Conservation (phyloP, 2,329 filamentous ascomycete genomes). For the Raffaelea deltoideospora region DNA sequence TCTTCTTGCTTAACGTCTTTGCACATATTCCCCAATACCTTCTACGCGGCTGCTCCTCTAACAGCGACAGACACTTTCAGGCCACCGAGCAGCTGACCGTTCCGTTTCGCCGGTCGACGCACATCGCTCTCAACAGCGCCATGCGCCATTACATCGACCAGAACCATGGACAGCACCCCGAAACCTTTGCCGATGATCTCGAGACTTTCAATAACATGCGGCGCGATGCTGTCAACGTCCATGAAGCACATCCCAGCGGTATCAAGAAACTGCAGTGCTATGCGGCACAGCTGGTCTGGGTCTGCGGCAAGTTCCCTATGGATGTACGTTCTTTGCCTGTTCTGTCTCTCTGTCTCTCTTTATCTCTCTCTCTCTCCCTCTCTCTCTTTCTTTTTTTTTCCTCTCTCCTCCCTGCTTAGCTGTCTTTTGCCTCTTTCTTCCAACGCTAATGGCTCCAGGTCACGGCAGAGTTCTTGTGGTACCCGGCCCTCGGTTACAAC, state of each 20-base stretch:
- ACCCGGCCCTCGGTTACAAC: constrained; percentile 83
- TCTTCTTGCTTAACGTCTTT: too few species aligned
- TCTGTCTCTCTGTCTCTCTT: too few species aligned
- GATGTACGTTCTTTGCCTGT: constrained; percentile 58
- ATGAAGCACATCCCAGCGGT: constrained; percentile 76
- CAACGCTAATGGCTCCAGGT: constrained; percentile 46
- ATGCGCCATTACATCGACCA: constrained; percentile 92
- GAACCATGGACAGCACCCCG: constrained; percentile 97
- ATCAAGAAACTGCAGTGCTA: constrained; percentile 82
- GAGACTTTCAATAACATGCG: constrained; percentile 73
- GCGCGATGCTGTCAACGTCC: constrained; percentile 72
- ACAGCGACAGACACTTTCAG: too few species aligned
- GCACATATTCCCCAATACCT: too few species aligned
- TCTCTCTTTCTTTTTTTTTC: too few species aligned
- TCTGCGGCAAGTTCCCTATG: constrained; percentile 89
- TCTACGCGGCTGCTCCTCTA: too few species aligned
- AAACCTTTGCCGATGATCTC: constrained; percentile 84
- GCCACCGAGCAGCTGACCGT: constrained; percentile 60
- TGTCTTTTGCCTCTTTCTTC: too few species aligned
- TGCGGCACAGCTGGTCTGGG: constrained; percentile 83
- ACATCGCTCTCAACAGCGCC: constrained; percentile 62
- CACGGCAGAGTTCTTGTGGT: constrained; percentile 93
- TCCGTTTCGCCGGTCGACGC: constrained; percentile 75
- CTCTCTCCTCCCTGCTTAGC: too few species aligned
- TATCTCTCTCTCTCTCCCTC: too few species aligned